phyloP scores from a whole-genome alignment of 2,329 filamentous ascomycete genomes.

The Arthroderma uncinatum region DNA sequence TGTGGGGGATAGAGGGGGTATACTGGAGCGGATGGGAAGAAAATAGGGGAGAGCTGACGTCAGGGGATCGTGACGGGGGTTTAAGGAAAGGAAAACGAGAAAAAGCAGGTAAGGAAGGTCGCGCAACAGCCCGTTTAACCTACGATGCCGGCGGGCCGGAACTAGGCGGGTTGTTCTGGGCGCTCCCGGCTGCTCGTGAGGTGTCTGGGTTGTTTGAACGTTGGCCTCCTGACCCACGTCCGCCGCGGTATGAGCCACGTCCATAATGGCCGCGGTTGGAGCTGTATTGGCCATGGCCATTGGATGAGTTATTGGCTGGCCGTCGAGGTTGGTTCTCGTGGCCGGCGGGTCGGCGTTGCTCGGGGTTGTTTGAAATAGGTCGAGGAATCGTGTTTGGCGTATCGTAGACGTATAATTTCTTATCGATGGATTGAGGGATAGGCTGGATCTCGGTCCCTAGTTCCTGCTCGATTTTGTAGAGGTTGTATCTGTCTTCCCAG shows the following conservation, averaged over 20 bases:
- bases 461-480: constrained; percentile 97
- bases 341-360: constrained; percentile 19
- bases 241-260: constrained; percentile 34
- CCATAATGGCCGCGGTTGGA: constrained; percentile 25
- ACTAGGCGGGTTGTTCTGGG: constrained; percentile 14
- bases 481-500: constrained; percentile 97
- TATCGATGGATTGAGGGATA: constrained; percentile 91
- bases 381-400: constrained; percentile 89
- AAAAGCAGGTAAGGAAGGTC: background rate
- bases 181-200: constrained; percentile 21
- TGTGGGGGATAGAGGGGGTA: background rate
- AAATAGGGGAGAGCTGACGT: background rate
- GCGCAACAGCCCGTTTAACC: background rate
- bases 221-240: constrained; percentile 34
- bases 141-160: constrained; percentile 13
- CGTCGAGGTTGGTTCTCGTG: constrained; percentile 14
- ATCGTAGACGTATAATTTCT: constrained; percentile 96
- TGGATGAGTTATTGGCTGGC: constrained; percentile 19
- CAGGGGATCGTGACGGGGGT: background rate
- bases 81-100: background rate
- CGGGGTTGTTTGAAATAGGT: constrained; percentile 52
- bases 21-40: background rate
- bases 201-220: constrained; percentile 29
- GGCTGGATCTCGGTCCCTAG: constrained; percentile 93
- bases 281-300: constrained; percentile 27